These are phyloP conservation scores for Ceratocystis cubensis DNA, from an alignment of 2,329 filamentous ascomycete genomes.

Conservation along the genomic window DNA sequence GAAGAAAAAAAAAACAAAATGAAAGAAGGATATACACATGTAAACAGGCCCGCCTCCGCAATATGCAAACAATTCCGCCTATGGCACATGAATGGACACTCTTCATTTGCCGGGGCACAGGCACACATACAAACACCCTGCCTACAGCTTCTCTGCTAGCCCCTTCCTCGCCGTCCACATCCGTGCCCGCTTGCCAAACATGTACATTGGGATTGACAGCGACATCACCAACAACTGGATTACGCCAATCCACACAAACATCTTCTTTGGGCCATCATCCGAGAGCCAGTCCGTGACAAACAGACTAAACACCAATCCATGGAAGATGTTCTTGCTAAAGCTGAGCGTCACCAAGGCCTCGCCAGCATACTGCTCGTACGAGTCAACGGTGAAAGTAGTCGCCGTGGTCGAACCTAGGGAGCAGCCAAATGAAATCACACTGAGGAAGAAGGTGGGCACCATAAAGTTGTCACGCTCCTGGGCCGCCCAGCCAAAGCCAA, in stretches of 20 bases:
- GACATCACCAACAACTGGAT: constrained; percentile 69
- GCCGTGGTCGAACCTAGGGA: constrained; percentile 78
- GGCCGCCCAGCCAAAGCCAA: constrained; percentile 94
- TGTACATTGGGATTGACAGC: constrained; percentile 79
- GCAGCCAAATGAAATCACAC: constrained; percentile 83
- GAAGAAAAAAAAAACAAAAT: neutral
- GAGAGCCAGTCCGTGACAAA: constrained; percentile 82
- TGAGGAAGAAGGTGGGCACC: constrained; percentile 87
- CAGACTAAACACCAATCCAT: constrained; percentile 76
- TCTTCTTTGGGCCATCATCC: constrained; percentile 57
- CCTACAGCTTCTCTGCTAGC: constrained; percentile 62
- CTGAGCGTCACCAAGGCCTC: constrained; percentile 91
- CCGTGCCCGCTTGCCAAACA: constrained; percentile 76
- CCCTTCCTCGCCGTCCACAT: constrained; percentile 91
- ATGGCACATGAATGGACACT: too few relatives aligned
- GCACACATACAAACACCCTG: neutral
- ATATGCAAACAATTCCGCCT: neutral
- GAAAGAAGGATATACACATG: neutral
- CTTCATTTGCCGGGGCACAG: too few relatives aligned
- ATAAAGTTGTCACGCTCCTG: constrained; percentile 67
- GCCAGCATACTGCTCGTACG: constrained; percentile 82
- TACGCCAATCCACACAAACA: constrained; percentile 71
- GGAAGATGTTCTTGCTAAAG: constrained; percentile 86
- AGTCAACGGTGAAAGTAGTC: constrained; percentile 90
- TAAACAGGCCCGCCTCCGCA: neutral